Percentiles rank a stretch among this genome's conserved stretches.
These are phyloP conservation scores for Pestalotiopsis sp. DNA, from an alignment of 2,329 filamentous ascomycete species.

Conservation along the genomic window DNA sequence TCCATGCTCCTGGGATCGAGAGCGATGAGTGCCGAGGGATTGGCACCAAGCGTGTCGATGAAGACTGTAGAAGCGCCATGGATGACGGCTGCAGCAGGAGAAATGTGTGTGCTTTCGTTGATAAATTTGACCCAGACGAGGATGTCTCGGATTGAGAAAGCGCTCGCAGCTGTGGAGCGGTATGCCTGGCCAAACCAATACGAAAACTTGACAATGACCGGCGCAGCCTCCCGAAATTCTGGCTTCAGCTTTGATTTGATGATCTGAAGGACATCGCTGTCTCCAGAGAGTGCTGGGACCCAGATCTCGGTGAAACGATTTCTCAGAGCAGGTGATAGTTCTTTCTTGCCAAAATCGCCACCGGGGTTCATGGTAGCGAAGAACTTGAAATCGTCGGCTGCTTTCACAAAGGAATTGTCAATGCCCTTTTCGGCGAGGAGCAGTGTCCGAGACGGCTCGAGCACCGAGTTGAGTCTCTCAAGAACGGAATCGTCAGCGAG, in stretches of 20 bases:
- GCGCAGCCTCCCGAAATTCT: slow-evolving; percentile 57
- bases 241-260: slow-evolving; percentile 71
- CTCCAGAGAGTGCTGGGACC: slow-evolving; percentile 85
- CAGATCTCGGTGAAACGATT: slow-evolving; percentile 99
- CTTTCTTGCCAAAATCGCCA: slow-evolving; percentile 96
- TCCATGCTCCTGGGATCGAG: slow-evolving; percentile 69
- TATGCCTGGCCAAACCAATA: slow-evolving; percentile 90
- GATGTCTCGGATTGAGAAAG: slow-evolving; percentile 88
- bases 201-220: slow-evolving; percentile 79
- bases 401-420: slow-evolving; percentile 76
- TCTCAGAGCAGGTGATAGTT: slow-evolving; percentile 88
- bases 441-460: slow-evolving; percentile 84
- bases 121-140: slow-evolving; percentile 93
- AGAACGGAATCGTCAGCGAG: slow-evolving; percentile 96
- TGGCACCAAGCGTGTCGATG: slow-evolving; percentile 91
- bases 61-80: slow-evolving; percentile 96
- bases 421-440: slow-evolving; percentile 92
- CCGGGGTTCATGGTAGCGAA: slow-evolving; percentile 99
- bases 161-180: slow-evolving; percentile 70
- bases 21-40: slow-evolving; percentile 84
- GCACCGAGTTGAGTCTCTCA: slow-evolving; percentile 92
- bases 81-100: slow-evolving; percentile 51
- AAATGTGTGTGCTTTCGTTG: slow-evolving; percentile 57
- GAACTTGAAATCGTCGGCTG: slow-evolving; percentile 83
- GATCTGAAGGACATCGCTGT: slow-evolving; percentile 85